phyloP scores from a whole-genome alignment of 441 rosid species.

The Croton laevigatus region DNA sequence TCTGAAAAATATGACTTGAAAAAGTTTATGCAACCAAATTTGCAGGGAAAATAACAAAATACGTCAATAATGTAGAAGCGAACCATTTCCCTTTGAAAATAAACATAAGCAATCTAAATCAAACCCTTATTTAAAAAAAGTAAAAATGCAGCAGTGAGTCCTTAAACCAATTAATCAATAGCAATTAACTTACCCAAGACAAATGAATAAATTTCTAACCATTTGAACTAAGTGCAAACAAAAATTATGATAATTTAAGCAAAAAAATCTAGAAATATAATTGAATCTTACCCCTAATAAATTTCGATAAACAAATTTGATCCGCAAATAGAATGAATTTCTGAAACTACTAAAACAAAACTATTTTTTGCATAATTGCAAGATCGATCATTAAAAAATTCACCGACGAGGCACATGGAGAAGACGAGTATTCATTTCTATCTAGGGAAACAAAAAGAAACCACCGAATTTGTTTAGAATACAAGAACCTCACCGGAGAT shows the following conservation, averaged over 20 bases:
- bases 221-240: not conserved
- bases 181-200: not conserved
- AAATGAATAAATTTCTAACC: not conserved
- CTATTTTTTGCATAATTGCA: not conserved
- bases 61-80: not conserved
- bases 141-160: not conserved
- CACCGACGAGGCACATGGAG: too few relatives aligned
- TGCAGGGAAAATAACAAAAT: not conserved
- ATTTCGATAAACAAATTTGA: not conserved
- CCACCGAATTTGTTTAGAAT: not conserved
- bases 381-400: not conserved
- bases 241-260: not conserved
- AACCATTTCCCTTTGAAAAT: not conserved
- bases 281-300: too few relatives aligned
- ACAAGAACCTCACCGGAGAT: conserved; percentile 13
- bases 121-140: not conserved
- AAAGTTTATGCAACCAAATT: not conserved
- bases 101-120: not conserved
- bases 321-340: not conserved
- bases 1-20: not conserved
- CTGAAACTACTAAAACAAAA: not conserved
- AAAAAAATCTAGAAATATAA: not conserved
- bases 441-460: not conserved
- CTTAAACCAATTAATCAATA: conserved; percentile 2
- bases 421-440: not conserved